A percentile compares a stretch with the other conserved stretches of the same genome.
phyloP scores from a whole-genome alignment of 2,329 filamentous ascomycete species.

The Cercospora zeae-maydis region DNA sequence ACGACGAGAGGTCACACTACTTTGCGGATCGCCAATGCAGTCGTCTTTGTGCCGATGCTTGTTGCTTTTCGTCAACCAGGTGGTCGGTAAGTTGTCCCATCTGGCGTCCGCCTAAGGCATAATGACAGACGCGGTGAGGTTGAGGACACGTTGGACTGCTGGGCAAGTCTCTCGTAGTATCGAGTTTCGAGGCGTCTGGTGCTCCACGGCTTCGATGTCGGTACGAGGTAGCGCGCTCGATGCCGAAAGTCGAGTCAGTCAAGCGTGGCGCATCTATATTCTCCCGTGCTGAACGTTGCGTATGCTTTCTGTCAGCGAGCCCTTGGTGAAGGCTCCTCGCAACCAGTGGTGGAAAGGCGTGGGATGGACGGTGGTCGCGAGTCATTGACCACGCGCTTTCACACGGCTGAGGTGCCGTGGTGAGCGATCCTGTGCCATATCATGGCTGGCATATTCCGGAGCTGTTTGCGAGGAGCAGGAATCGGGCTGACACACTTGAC shows the following conservation, averaged over 20 bases:
- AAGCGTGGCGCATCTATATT: not conserved
- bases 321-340: not conserved
- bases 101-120: not conserved
- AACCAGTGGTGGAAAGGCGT: not conserved
- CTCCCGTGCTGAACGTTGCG: not conserved
- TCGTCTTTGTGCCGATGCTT: not conserved
- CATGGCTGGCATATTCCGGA: not conserved
- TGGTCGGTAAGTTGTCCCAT: not conserved
- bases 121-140: slow-evolving; percentile 7
- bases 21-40: not conserved
- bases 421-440: not conserved
- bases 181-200: not conserved
- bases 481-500: not conserved
- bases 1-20: not conserved
- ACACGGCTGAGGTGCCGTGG: not conserved
- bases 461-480: not conserved
- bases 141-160: slow-evolving; percentile 1
- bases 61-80: not conserved
- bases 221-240: not conserved
- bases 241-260: not conserved
- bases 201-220: not conserved
- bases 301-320: not conserved
- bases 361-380: not conserved
- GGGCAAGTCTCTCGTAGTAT: not conserved
- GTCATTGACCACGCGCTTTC: not conserved